Evolutionary conservation across 805 yeast species (phyloP).

Genomic region (Kodamaea leandrae): DNA sequence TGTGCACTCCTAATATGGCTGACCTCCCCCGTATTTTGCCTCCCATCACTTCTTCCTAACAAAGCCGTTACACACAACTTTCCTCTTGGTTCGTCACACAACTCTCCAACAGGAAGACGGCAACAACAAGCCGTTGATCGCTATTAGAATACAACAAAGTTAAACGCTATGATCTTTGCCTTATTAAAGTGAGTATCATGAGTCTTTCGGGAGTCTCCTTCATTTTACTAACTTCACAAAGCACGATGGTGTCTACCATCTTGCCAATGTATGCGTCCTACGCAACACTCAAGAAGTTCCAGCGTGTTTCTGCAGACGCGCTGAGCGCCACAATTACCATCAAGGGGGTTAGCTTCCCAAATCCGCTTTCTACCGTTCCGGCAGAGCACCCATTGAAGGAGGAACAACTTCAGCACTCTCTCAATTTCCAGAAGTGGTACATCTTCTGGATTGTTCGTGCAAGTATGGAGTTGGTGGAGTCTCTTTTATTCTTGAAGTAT

Average conservation of each 20-base stretch:
- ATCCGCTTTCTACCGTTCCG: conserved; percentile 11
- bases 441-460: conserved; percentile 66
- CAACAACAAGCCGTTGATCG: too few species aligned
- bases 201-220: not conserved
- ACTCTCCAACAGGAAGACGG: too few species aligned
- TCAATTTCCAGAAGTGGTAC: conserved; percentile 37
- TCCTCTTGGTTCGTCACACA: too few species aligned
- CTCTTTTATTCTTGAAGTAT: conserved; percentile 42
- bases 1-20: conserved; percentile 4
- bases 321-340: conserved; percentile 32
- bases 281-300: conserved; percentile 49
- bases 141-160: too few species aligned
- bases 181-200: conserved; percentile 18
- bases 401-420: conserved; percentile 7
- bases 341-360: conserved; percentile 41
- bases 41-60: not conserved
- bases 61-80: not conserved
- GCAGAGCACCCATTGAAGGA: conserved; percentile 4
- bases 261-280: conserved; percentile 64
- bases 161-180: conserved; percentile 14
- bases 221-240: conserved; percentile 14
- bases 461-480: conserved; percentile 37
- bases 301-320: conserved; percentile 25
- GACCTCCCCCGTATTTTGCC: conserved; percentile 5
- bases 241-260: conserved; percentile 41